Conservation (phyloP, 495 filamentous ascomycete species). For the Rhizodiscina lignyota region DNA sequence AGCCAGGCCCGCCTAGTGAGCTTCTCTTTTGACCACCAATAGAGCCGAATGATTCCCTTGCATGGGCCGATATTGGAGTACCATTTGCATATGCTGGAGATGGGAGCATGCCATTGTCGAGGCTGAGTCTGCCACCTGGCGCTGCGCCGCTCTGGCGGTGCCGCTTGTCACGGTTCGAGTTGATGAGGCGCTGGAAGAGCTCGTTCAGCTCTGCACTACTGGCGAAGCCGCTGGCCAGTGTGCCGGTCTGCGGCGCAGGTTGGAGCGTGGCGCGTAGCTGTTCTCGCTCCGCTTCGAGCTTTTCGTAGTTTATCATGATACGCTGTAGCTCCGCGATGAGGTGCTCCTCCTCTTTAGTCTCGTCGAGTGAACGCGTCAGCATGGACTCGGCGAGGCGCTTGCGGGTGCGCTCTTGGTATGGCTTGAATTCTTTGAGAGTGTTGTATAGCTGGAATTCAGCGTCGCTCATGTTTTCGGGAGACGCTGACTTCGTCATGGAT, state of each 20-base stretch:
- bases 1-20: neutral
- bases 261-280: slow-evolving; percentile 85
- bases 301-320: slow-evolving; percentile 66
- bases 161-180: slow-evolving; percentile 77
- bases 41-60: too few relatives aligned
- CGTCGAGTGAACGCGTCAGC: slow-evolving; percentile 63
- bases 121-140: slow-evolving; percentile 6
- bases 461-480: slow-evolving; percentile 58
- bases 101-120: slow-evolving; percentile 8
- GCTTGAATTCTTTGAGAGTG: slow-evolving; percentile 70
- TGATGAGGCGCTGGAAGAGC: slow-evolving; percentile 60
- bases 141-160: slow-evolving; percentile 33
- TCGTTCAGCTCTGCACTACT: slow-evolving; percentile 57
- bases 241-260: slow-evolving; percentile 23
- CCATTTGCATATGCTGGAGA: slow-evolving; percentile 4
- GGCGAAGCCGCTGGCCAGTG: slow-evolving; percentile 52
- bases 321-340: slow-evolving; percentile 78
- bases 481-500: slow-evolving; percentile 39
- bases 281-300: slow-evolving; percentile 67
- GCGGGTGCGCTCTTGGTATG: slow-evolving; percentile 53
- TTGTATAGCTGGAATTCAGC: slow-evolving; percentile 68
- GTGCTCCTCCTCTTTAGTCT: slow-evolving; percentile 80
- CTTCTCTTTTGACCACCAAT: neutral
- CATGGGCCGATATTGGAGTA: neutral
- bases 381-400: slow-evolving; percentile 72